Conservation (phyloP, 768 basidiomycete genomes). For the Cytidiella melzeri region DNA sequence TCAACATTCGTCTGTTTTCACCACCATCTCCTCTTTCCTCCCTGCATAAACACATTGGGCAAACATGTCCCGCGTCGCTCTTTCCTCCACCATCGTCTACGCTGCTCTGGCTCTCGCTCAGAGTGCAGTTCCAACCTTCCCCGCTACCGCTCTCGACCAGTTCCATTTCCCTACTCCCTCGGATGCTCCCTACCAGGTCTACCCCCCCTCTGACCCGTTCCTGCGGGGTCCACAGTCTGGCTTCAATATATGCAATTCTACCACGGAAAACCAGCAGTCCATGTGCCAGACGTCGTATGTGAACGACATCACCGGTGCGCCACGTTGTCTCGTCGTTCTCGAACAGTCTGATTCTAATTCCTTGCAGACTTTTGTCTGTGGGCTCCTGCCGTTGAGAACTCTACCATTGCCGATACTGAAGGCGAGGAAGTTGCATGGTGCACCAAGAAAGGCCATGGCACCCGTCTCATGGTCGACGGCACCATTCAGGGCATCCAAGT, state of each 20-base stretch:
- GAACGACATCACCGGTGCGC: conserved; percentile 46
- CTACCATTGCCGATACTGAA: conserved; percentile 59
- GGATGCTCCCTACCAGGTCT: conserved; percentile 38
- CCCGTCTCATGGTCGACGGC: conserved; percentile 65
- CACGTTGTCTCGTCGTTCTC: neutral
- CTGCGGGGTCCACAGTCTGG: conserved; percentile 55
- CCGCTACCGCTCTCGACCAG: neutral
- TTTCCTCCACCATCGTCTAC: conserved; percentile 1
- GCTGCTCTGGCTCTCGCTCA: conserved; percentile 1
- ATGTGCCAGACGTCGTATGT: conserved; percentile 66
- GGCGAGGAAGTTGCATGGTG: conserved; percentile 73
- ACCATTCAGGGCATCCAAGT: conserved; percentile 61
- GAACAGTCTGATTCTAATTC: conserved; percentile 13
- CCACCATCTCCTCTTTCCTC: too few relatives aligned
- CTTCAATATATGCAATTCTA: conserved; percentile 63
- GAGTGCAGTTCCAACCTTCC: neutral
- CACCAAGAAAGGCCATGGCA: conserved; percentile 62
- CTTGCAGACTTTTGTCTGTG: conserved; percentile 63
- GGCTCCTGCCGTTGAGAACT: conserved; percentile 46
- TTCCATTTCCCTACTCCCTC: neutral
- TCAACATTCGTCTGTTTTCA: too few relatives aligned
- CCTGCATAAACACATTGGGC: too few relatives aligned
- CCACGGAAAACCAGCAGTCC: conserved; percentile 54
- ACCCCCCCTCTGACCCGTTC: conserved; percentile 29
- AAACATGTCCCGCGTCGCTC: conserved; percentile 6